A percentile compares a stretch with the other conserved stretches of the same genome.
These are phyloP conservation scores for Phallus indusiatus DNA, from an alignment of 768 basidiomycete genomes.

Conservation along the genomic window DNA sequence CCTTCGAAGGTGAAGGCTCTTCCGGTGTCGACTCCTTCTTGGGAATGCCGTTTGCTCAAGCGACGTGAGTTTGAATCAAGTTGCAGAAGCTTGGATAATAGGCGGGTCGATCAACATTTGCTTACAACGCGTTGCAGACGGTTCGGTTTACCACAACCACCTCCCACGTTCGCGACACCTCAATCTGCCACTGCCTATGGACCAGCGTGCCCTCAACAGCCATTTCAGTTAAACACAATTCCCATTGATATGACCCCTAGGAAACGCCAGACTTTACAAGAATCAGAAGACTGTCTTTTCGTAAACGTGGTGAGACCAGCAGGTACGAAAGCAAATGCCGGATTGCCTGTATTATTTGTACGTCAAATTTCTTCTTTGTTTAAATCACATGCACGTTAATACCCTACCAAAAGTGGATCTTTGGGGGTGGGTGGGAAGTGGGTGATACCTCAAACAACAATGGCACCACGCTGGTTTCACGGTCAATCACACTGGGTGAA, in stretches of 20 bases:
- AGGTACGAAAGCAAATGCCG: constrained; percentile 5
- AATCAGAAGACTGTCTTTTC: constrained; percentile 22
- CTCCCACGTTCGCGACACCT: constrained; percentile 26
- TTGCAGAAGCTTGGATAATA: not conserved
- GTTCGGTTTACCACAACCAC: constrained; percentile 32
- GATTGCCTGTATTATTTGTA: constrained; percentile 19
- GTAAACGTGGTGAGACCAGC: constrained; percentile 17
- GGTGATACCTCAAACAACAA: constrained; percentile 18
- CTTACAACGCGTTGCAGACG: constrained; percentile 21
- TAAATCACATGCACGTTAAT: constrained; percentile 14
- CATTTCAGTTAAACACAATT: constrained; percentile 20
- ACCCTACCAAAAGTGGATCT: constrained; percentile 19
- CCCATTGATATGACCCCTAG: constrained; percentile 17
- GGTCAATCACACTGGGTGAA: constrained; percentile 21
- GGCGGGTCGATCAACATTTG: not conserved
- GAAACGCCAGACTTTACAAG: constrained; percentile 26
- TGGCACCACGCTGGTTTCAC: constrained; percentile 22
- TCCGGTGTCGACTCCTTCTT: constrained; percentile 31
- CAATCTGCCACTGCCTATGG: constrained; percentile 30
- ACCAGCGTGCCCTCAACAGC: constrained; percentile 38
- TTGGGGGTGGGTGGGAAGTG: constrained; percentile 24
- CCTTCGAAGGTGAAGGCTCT: constrained; percentile 30
- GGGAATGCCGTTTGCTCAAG: constrained; percentile 46
- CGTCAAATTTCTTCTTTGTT: not conserved
- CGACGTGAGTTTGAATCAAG: constrained; percentile 34